Base-by-base conservation (phyloP, 441 rosid genomes). In the Dalechampia spathulata region DNA sequence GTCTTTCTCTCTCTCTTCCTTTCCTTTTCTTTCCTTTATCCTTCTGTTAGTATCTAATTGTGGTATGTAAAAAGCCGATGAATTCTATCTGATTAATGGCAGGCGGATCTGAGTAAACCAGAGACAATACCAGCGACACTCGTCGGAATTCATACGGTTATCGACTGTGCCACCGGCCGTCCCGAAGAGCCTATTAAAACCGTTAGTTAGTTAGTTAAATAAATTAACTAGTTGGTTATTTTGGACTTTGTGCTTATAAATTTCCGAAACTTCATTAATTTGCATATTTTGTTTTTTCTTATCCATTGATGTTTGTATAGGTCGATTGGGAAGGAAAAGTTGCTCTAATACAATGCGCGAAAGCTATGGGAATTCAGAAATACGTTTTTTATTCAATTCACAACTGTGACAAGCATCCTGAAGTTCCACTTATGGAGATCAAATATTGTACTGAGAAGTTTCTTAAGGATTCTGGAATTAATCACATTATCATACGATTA, bases 311-410 rank as follows among this genome's bases (percentile, higher is more conserved):
- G 80, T 73, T 67, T 76, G 65, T 88, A 78, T 81, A 86, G 96
- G 98, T 92, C 84, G 98, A 92, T 56, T 92, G 98, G 96, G 94
- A 86, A 88, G 96, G 98, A 52, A 92, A 88, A 81, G 96, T 92
- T 69, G 98, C 90, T 56, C 82, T 88, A 26, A 84, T 92, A 75
- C 98, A 92, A 68, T 86, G 90, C 66, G 98, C 95, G 63, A 88
- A 92, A 69, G 95, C 95, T 55, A 92, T 92, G 95, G 91, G 87
- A 67, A 86, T 86, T 69, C 94, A 88, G 79, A 86, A 88, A 64
- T 86, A 72, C 14, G 74, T 92, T 13, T 88, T 92, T 63, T 92
- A 75, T 63, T 92, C 96, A 20, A 92, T 92, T 63, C 98, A 92
- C 63, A 92, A 92, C 49, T 92, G 96, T 61, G 96, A 91, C 67